Conservation (phyloP, 1,284 basidiomycete species). For the Athelia psychrophila region DNA sequence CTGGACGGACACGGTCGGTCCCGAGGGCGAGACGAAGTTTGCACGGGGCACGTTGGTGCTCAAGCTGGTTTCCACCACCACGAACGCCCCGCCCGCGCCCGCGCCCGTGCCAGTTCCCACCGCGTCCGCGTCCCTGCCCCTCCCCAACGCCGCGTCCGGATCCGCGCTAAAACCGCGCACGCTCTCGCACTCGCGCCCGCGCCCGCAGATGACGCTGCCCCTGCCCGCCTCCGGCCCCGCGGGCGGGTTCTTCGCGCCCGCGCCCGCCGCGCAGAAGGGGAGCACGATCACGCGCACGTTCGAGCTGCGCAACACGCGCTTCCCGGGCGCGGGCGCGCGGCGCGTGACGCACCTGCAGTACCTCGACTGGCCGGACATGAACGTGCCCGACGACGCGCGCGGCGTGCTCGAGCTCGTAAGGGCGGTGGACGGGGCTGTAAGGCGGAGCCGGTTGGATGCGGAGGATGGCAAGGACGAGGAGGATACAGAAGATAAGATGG, state of each 20-base stretch:
- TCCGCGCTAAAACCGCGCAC: constrained; percentile 33
- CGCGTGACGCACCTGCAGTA: constrained; percentile 83
- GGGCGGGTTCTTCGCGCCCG: constrained; percentile 13
- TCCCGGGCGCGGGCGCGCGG: constrained; percentile 57
- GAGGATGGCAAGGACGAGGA: too few species aligned
- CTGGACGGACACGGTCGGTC: constrained; percentile 81
- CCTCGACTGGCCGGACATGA: constrained; percentile 92
- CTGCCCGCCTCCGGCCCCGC: neutral
- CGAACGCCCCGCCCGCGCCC: constrained; percentile 20
- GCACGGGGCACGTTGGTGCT: constrained; percentile 59
- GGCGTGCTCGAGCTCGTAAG: constrained; percentile 74
- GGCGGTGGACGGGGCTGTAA: constrained; percentile 43
- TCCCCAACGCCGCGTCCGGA: too few species aligned
- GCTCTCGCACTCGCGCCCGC: neutral
- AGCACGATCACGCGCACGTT: constrained; percentile 68
- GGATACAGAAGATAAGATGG: too few species aligned
- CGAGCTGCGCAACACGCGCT: constrained; percentile 56
- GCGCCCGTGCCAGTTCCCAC: too few species aligned
- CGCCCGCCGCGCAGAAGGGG: neutral
- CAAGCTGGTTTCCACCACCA: constrained; percentile 60
- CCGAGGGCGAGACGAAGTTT: too few species aligned
- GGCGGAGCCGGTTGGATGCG: neutral
- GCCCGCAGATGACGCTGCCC: neutral
- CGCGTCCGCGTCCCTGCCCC: too few species aligned
- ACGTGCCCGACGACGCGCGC: constrained; percentile 81